phyloP scores from a whole-genome alignment of 2,329 filamentous ascomycete genomes.

The Pestalotiopsis sp. region DNA sequence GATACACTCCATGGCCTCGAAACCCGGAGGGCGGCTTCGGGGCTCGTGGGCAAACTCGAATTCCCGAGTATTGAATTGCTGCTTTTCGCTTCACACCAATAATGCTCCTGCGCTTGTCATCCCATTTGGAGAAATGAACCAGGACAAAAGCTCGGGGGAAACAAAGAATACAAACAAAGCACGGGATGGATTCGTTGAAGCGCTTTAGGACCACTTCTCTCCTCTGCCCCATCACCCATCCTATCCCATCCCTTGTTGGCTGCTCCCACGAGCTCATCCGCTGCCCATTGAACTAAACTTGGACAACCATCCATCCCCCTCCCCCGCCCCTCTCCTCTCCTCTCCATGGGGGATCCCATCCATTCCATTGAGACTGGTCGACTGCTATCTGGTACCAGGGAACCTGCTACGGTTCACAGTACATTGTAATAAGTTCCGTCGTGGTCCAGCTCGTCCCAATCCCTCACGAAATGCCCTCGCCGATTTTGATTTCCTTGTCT shows the following conservation, averaged over 20 bases:
- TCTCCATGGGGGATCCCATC: not conserved
- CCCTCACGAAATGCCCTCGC: no score
- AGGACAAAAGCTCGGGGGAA: not conserved
- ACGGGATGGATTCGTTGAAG: not conserved
- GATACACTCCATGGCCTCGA: no score
- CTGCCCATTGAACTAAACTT: not conserved
- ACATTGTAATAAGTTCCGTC: no score
- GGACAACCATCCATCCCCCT: not conserved
- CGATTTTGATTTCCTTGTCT: no score
- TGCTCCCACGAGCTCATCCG: not conserved
- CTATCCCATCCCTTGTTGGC: not conserved
- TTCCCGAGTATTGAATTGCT: no score
- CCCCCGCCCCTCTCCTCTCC: not conserved
- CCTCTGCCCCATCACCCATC: not conserved
- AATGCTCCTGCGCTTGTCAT: no score
- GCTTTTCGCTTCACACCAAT: no score
- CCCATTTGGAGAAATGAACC: not conserved
- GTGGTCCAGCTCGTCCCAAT: no score
- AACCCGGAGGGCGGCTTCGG: no score
- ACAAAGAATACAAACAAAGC: not conserved
- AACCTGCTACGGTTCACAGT: not conserved
- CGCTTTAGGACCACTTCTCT: not conserved
- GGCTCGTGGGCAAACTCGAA: no score
- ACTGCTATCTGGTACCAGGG: not conserved
- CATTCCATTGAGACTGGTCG: not conserved